Evolutionary conservation across 495 filamentous ascomycete species (phyloP), one percentile per base, ranked within the genome.

Genomic region (Podospora pseudoanserina): DNA sequence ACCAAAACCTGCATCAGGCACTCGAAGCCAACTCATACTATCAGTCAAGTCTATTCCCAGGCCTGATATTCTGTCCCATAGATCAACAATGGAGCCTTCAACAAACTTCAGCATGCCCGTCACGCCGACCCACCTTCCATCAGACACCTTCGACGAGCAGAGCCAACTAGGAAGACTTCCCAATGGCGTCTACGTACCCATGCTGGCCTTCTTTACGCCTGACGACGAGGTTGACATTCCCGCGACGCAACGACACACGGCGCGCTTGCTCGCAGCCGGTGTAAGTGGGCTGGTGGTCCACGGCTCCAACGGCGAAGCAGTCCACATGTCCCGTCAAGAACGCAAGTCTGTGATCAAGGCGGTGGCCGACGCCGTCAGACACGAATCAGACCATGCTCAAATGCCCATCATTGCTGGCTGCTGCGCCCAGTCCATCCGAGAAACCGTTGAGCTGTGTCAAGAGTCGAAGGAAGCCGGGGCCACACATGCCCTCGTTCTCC

Each of bases 251-350:
- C 86, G 85, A 56, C 92, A 96, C 75, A 87, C 90, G 18, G 83
- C 88, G 27, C 88, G 89, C 67, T 88, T 96, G 3, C 88, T 89
- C 39, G 76, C 86, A 57, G 86, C 90, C 18, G 91, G 91, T 60
- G 85, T 93, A 28, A 81, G 87, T 54, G 92, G 92, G 57, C 83
- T 96, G 57, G 87, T 91, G 59, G 88, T 90, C 7, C 91, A 94
- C 77, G 92, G 92, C 30, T 94, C 91, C 77, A 97, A 96, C 76
- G 93, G 93, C 73, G 93, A 95, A 79, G 91, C 91, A 2, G 91
- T 93, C 4, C 92, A 94, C 73, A 81, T 94, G 27, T 88, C 89
- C 60, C 87, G 87, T 44, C 79, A 85, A 19, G 91, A 94, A 75
- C 87, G 91, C 60, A 86, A 85, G 59, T 77, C 85, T 65, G 86